Percentiles rank a stretch among this genome's conserved stretches.
These are phyloP conservation scores for Terfezia claveryi DNA, from an alignment of 495 filamentous ascomycete genomes.

Conservation along the genomic window DNA sequence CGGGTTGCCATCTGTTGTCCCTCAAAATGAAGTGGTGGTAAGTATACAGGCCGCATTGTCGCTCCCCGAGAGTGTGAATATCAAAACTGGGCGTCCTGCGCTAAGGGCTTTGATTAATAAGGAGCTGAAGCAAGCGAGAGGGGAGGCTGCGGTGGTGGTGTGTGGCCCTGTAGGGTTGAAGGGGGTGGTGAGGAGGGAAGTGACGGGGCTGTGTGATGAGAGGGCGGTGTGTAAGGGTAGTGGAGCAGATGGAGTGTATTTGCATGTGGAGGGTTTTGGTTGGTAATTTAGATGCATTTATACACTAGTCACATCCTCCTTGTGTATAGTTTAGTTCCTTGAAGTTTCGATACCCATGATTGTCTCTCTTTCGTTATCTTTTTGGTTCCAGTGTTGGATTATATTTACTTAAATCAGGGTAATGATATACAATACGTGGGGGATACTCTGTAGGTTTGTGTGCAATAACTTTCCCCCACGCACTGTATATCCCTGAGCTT, in stretches of 20 bases:
- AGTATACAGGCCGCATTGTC: not conserved
- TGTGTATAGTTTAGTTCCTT: too few species aligned
- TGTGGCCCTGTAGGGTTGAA: constrained; percentile 53
- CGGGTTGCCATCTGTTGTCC: not conserved
- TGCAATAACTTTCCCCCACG: too few species aligned
- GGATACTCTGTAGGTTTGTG: too few species aligned
- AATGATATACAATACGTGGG: too few species aligned
- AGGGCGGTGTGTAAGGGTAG: constrained; percentile 78
- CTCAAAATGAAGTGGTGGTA: too few species aligned
- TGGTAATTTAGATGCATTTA: constrained; percentile 2
- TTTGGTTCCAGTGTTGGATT: too few species aligned
- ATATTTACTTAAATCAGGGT: too few species aligned
- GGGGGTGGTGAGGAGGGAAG: constrained; percentile 39
- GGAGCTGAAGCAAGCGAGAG: constrained; percentile 47
- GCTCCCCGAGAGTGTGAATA: constrained; percentile 3
- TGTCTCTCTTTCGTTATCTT: too few species aligned
- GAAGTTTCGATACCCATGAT: too few species aligned
- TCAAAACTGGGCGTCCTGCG: constrained; percentile 21
- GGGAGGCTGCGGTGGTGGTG: constrained; percentile 65
- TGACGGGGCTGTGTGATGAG: constrained; percentile 57
- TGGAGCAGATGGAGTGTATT: constrained; percentile 49
- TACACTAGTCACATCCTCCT: too few species aligned
- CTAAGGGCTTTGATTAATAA: constrained; percentile 28
- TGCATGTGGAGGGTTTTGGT: constrained; percentile 16
- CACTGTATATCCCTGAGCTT: too few species aligned